Base-by-base conservation (phyloP, 805 yeast genomes). In the Teunomyces tritomae region DNA sequence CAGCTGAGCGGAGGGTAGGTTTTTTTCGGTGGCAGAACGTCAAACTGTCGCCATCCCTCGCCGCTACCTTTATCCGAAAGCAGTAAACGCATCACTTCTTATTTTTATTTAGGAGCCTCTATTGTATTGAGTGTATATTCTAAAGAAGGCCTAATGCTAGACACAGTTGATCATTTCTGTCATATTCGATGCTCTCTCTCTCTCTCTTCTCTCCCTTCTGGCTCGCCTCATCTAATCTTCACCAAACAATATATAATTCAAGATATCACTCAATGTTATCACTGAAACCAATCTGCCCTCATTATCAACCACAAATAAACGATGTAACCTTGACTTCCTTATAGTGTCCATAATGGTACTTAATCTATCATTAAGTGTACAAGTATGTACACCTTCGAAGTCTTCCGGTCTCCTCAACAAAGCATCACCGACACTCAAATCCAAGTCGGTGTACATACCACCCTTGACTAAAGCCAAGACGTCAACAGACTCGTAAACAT, bases 361-460 rank as follows among this genome's bases (percentile, higher is more conserved):
- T 49, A 94, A 72, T 53, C 91, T 78, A 64, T 94, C 99, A 56
- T 83, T 79, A 54, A 83, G 76, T 0, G 97, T 89, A 68, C 99
- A 94, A 0, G 98, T 94, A 68, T 90, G 89, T 10, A 94, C 98
- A 49, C 99, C 99, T 67, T 94, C 98, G 59, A 92, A 94, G 63
- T 94, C 97, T 57, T 91, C 97, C 3, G 96, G 84, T 62, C 96
- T 77, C 67, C 96, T 83, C 83, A 94, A 82, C 45, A 94, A 73
- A 0, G 98, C 98, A 66, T 94, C 97, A 3, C 99, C 99, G 3
- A 94, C 97, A 49, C 92, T 85, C 56, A 94, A 73, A 34, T 90
- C 86, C 51, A 92, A 73, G 66, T 94, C 98, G 32, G 90, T 86
- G 61, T 92, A 90, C 62, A 90, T 84, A 4, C 97, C 97, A 34